These are phyloP conservation scores for Petunia axillaris DNA, from an alignment of 257 asterid species.

Conservation along the genomic window DNA sequence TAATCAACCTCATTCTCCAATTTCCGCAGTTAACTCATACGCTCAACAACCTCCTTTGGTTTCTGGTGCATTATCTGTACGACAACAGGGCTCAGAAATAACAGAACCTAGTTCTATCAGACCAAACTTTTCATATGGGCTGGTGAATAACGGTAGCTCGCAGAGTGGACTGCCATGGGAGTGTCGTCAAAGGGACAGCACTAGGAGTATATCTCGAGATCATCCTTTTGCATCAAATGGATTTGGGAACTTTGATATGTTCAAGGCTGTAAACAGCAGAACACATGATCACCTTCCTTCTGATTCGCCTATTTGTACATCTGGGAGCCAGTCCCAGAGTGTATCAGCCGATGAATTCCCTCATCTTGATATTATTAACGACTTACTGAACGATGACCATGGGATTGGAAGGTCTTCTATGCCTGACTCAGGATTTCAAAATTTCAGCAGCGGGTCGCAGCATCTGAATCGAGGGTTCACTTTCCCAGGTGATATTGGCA, in stretches of 20 bases:
- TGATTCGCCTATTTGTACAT: slow-evolving; percentile 59
- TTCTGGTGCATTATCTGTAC: slow-evolving; percentile 50
- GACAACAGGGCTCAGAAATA: slow-evolving; percentile 52
- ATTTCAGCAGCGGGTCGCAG: slow-evolving; percentile 53
- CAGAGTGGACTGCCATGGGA: slow-evolving; percentile 66
- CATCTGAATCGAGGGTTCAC: slow-evolving; percentile 59
- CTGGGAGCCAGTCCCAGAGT: slow-evolving; percentile 54
- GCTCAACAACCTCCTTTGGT: slow-evolving; percentile 38
- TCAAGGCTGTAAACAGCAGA: slow-evolving; percentile 47
- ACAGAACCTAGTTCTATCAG: slow-evolving; percentile 48
- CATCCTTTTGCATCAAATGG: slow-evolving; percentile 41
- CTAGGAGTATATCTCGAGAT: slow-evolving; percentile 34
- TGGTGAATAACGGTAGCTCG: slow-evolving; percentile 50
- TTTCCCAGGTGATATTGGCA: slow-evolving; percentile 60
- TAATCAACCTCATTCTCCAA: slow-evolving; percentile 55
- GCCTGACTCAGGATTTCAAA: slow-evolving; percentile 45
- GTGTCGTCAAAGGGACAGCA: slow-evolving; percentile 48
- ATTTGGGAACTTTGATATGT: slow-evolving; percentile 49
- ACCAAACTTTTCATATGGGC: slow-evolving; percentile 62
- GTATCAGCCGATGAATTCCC: slow-evolving; percentile 49
- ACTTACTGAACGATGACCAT: slow-evolving; percentile 79
- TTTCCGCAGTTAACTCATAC: slow-evolving; percentile 51
- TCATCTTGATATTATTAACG: slow-evolving; percentile 78
- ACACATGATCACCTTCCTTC: slow-evolving; percentile 58
- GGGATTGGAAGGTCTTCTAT: slow-evolving; percentile 49